Evolutionary conservation across 176 grass and related monocot species (phyloP), one percentile per base, ranked within the genome.

Genomic region (Eragrostis nindensis): DNA sequence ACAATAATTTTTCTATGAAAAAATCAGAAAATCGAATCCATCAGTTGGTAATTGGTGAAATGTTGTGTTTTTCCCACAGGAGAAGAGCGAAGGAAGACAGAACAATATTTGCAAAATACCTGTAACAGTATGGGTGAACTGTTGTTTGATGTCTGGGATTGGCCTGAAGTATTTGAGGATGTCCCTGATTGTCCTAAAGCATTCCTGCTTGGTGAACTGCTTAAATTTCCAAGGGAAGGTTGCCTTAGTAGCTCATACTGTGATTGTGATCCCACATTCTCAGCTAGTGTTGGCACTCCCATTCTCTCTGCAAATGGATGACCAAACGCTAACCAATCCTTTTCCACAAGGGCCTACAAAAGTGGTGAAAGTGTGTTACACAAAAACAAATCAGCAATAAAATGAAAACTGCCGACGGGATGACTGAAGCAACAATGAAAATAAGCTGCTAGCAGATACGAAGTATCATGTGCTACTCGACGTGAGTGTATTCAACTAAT

Each of bases 251-350:
- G 68, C 74, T 95, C 90, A 75, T 85, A 93, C 25, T 90, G 86
- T 57, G 80, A 78, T 44, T 90, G 86, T 57, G 80, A 78, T 50
- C 74, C 91, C 39, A 52, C 83, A 55, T 74, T 89, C 71, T 94
- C 96, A 86, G 86, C 76, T 69, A 89, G 49, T 49, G 96, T 95
- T 70, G 92, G 90, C 84, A 98, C 76, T 54, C 96, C 96, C 96
- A 98, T 95, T 64, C 96, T 89, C 53, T 98, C 96, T 63, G 92
- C 84, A 86, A 95, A 98, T 25, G 96, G 96, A 85, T 98, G 96
- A 50, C 96, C 96, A 86, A 98, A 98, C 66, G 96, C 90, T 70
- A 98, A 77, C 96, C 96, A 98, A 75, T 98, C 96, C 52, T 98
- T 98, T 79, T 98, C 96, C 66, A 98, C 88, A 66, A 98, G 93